Evolutionary conservation across 257 asterid genomes (phyloP), one percentile per base, ranked within the genome.

Genomic region (Mitragyna speciosa): DNA sequence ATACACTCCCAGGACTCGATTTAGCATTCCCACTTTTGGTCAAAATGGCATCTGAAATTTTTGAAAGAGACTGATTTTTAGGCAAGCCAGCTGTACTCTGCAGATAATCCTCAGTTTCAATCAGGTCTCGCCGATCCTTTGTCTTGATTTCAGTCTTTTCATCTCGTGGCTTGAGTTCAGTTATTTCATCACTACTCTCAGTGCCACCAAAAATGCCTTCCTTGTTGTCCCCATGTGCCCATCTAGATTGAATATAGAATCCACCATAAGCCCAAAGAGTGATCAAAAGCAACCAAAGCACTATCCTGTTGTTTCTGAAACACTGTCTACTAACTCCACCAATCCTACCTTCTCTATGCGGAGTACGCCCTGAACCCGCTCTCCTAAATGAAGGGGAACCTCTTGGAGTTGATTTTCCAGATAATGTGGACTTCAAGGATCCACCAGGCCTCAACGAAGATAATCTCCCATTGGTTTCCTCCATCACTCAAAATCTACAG

Each of bases 201-300:
- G 84, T 88, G 78, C 98, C 97, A 43, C 98, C 97, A 75, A 96
- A 96, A n/a, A 94, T 91, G 61, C 87, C 94, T 78, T 96, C 98
- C 88, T 94, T 94, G 79, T 96, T 96, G 82, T 96, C 96, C 36
- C 98, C 99, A 65, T 96, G 99, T 20, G 99, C 99, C 99, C 99
- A 96, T 61, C 88, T 90, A 39, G 99, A 96, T 88, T 96, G 98
- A 78, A 94, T 79, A 77, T 89, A 94, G 83, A 96, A 94, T 59
- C 97, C 97, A 51, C 92, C 99, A 83, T 96, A 96, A 20, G 98
- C 90, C 99, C 97, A 96, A 61, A 96, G 95, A 72, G 99, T 92
- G 85, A 96, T 96, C 88, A 96, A 67, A 78, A 96, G 97, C 93
- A 96, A 78, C 99, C 97, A 94, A 76, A 92, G 92, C 72, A 96